Evolutionary conservation across 495 filamentous ascomycete genomes (phyloP), one percentile per base, ranked within the genome.

Genomic region (Cercophora sp.): DNA sequence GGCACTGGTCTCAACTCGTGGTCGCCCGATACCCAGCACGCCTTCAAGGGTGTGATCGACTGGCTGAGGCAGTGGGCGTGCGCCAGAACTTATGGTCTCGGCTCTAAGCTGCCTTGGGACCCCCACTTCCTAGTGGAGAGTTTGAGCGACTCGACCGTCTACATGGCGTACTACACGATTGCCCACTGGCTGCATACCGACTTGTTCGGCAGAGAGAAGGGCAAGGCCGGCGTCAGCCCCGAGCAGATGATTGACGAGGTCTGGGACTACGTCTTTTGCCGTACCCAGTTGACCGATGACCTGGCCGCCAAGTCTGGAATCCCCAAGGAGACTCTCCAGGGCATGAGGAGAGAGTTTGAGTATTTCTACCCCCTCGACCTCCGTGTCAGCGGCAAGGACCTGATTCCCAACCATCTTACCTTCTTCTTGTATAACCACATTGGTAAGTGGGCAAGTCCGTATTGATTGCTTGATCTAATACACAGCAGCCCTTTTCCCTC

Each of bases 11-110:
- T 96, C 48, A 88, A 96, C 64, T 85, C 88, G 24, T 96, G 84
- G 67, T 75, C 80, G 11, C 68, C 79, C 9, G 92, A 96, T 62
- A 85, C 88, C 19, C 88, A 87, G 69, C 82, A 96, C 61, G 81
- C 79, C 1, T 93, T 96, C 68, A 81, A 89, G 70, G 84, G 84
- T 57, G 89, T 87, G 44, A 76, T 98, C 34, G 78, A 82, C 56
- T 98, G 93, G 93, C 77, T 98, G 24, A 89, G 86, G 67, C 88
- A 93, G 65, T 98, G 93, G 93, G 92, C 93, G 37, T 96, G 90
- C 63, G 87, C 92, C 34, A 75, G 93, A 63, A 88, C 87, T 6
- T 98, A 93, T 57, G 93, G 93, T 62, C 78, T 98, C 31, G 93
- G 93, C 23, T 91, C 93, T 19, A 89, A 91, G 69, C 80, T 98